Percentiles rank a stretch among this genome's conserved stretches.
Conservation (phyloP, 345 rosid species). For the Erysimum cheiranthoides region DNA sequence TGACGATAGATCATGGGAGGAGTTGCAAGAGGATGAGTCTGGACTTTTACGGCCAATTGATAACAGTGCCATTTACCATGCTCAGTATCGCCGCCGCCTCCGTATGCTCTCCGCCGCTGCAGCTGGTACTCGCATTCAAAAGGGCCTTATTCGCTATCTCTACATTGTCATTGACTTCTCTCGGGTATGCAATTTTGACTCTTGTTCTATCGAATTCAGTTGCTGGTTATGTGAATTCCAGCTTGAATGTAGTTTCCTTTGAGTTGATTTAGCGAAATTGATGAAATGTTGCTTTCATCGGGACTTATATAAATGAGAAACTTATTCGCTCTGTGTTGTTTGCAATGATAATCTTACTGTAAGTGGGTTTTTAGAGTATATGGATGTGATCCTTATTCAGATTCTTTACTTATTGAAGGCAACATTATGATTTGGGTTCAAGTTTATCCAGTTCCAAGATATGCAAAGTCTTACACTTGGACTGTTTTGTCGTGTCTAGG, state of each 20-base stretch:
- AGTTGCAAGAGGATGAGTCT: conserved; percentile 89
- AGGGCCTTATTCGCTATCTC: conserved; percentile 92
- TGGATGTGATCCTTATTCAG: not conserved
- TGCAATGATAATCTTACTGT: conserved; percentile 14
- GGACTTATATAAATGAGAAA: not conserved
- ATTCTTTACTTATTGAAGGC: not conserved
- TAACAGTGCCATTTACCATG: conserved; percentile 65
- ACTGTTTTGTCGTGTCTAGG: conserved; percentile 52
- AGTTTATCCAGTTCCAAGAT: not conserved
- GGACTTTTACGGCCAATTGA: conserved; percentile 83
- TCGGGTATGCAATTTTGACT: conserved; percentile 51
- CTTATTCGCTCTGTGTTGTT: conserved; percentile 7
- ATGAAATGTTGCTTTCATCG: not conserved
- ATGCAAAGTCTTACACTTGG: conserved; percentile 21
- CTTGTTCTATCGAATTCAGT: not conserved
- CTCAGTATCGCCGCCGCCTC: conserved; percentile 74
- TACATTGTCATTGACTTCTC: conserved; percentile 87
- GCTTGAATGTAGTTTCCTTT: conserved; percentile 14
- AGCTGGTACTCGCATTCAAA: conserved; percentile 74
- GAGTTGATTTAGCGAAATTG: not conserved
- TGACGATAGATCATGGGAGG: conserved; percentile 89
- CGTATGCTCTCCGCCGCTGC: conserved; percentile 67
- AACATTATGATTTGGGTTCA: conserved; percentile 11
- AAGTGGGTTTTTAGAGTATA: not conserved
- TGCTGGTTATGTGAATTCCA: conserved; percentile 1